These are phyloP conservation scores for Rubroboletus pulcherrimus DNA, from an alignment of 768 basidiomycete genomes.

Conservation along the genomic window DNA sequence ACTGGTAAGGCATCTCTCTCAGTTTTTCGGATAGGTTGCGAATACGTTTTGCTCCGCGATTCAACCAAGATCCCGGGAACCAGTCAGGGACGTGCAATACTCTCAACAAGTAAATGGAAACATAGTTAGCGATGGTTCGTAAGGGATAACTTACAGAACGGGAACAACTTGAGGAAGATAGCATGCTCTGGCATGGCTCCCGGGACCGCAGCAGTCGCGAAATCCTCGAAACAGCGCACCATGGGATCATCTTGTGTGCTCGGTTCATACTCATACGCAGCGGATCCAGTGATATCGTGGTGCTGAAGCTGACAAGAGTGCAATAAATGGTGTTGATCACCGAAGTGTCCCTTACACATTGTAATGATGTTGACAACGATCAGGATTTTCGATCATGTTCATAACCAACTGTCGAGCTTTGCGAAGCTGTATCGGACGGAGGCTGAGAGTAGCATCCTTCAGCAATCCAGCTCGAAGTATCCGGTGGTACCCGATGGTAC, in stretches of 20 bases:
- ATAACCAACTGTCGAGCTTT: not conserved
- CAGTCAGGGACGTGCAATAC: conserved; percentile 23
- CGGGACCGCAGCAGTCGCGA: not conserved
- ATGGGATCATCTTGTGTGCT: not conserved
- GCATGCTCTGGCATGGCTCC: not conserved
- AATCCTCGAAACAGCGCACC: not conserved
- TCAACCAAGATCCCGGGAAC: conserved; percentile 3
- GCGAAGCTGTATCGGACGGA: conserved; percentile 8
- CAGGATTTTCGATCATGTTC: not conserved
- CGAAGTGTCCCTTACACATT: not conserved
- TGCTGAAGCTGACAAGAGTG: not conserved
- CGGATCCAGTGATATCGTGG: not conserved
- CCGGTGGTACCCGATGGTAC: no score
- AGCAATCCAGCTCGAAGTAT: no score
- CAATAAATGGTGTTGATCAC: not conserved
- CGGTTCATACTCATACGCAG: conserved; percentile 4
- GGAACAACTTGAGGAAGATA: not conserved
- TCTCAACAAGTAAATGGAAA: not conserved
- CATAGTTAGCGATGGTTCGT: not conserved
- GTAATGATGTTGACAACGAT: not conserved
- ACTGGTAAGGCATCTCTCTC: not conserved
- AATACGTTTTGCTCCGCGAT: not conserved
- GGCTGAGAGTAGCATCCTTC: not conserved
- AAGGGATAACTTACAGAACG: not conserved
- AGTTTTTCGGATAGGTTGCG: not conserved